Evolutionary conservation across 2,329 filamentous ascomycete species (phyloP).

Genomic region (Venturia asperata): DNA sequence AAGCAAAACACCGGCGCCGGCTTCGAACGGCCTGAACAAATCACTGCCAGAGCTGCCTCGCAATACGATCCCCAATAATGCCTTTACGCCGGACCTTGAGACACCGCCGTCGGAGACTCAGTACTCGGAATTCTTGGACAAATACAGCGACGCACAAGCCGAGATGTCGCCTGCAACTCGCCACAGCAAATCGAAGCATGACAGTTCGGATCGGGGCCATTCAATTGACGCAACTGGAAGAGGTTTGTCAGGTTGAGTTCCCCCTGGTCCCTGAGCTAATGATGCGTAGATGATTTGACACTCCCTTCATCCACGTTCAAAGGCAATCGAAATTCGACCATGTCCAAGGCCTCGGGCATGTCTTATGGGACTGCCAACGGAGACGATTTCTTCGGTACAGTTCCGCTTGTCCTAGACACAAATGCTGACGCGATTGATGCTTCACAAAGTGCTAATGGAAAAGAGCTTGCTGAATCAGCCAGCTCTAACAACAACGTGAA

Average conservation of each 20-base stretch:
- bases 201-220: constrained; percentile 27
- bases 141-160: constrained; percentile 26
- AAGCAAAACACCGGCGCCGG: constrained; percentile 27
- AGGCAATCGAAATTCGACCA: constrained; percentile 55
- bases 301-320: constrained; percentile 71
- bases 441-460: constrained; percentile 15
- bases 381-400: constrained; percentile 49
- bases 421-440: constrained; percentile 32
- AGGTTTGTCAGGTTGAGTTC: neutral
- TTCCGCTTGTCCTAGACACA: constrained; percentile 47
- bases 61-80: constrained; percentile 56
- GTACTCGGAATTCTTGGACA: constrained; percentile 52
- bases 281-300: constrained; percentile 51
- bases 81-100: constrained; percentile 50
- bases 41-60: constrained; percentile 85
- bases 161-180: neutral
- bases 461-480: constrained; percentile 17
- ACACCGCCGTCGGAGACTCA: constrained; percentile 48
- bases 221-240: neutral
- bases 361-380: constrained; percentile 52
- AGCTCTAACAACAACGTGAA: constrained; percentile 14
- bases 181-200: constrained; percentile 26
- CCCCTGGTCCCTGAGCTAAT: neutral
- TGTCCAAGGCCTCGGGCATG: constrained; percentile 48
- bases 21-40: constrained; percentile 63